Conservation (phyloP, 2,329 filamentous ascomycete genomes). For the Cladophialophora psammophila region DNA sequence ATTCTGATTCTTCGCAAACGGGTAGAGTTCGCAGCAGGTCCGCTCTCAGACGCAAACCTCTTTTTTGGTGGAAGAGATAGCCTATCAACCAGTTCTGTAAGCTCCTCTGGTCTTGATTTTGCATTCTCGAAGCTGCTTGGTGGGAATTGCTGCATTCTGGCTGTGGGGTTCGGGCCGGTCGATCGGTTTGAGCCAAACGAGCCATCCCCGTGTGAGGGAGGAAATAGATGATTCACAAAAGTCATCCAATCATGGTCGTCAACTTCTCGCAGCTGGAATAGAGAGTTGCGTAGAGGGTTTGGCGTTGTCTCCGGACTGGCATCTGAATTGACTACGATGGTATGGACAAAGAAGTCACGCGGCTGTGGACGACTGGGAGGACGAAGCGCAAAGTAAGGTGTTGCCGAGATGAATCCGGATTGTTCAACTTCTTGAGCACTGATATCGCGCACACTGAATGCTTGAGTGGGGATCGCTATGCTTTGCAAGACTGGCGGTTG, state of each 20-base stretch:
- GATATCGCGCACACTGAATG: neutral
- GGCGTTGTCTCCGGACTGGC: neutral
- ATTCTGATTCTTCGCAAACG: conserved; percentile 9
- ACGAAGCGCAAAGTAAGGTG: conserved; percentile 9
- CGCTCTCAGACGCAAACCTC: neutral
- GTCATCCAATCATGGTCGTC: conserved; percentile 11
- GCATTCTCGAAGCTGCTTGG: neutral
- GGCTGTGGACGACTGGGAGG: conserved; percentile 1
- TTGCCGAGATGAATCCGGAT: conserved; percentile 7
- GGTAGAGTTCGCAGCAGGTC: neutral
- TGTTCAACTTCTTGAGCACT: conserved; percentile 7
- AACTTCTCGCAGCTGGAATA: conserved; percentile 8
- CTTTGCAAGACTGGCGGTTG: neutral
- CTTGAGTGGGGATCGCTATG: neutral
- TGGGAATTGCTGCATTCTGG: neutral
- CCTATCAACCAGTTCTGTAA: conserved; percentile 5
- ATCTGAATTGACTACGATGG: neutral
- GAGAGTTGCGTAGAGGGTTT: neutral
- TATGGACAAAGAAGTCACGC: conserved; percentile 10
- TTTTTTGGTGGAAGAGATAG: conserved; percentile 10
- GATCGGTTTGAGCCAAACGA: neutral
- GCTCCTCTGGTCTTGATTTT: conserved; percentile 6
- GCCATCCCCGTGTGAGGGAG: neutral
- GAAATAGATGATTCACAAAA: conserved; percentile 12
- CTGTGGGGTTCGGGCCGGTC: neutral